Conservation (phyloP, 345 rosid species). For the Xanthoceras sorbifolium region DNA sequence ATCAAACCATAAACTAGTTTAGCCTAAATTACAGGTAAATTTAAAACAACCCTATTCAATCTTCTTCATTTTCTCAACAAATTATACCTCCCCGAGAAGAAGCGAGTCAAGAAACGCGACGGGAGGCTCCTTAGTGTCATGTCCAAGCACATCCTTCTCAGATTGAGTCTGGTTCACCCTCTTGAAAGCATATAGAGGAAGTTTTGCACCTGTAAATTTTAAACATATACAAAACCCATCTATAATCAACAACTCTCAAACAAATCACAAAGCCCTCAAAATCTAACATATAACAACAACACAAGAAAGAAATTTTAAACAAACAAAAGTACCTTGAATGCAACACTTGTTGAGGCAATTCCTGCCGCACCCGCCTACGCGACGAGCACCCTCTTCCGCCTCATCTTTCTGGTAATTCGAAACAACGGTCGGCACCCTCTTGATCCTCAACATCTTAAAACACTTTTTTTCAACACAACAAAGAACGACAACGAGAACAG, state of each 20-base stretch:
- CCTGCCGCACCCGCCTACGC: constrained; percentile 72
- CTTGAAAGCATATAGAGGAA: constrained; percentile 78
- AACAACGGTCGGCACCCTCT: constrained; percentile 85
- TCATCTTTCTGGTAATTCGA: constrained; percentile 87
- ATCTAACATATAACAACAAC: neutral
- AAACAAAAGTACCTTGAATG: constrained; percentile 61
- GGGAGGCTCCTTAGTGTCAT: constrained; percentile 42
- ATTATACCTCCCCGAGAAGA: constrained; percentile 77
- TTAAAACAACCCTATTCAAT: neutral
- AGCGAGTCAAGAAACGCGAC: constrained; percentile 75
- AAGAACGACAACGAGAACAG: constrained; percentile 9
- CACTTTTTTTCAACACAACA: constrained; percentile 17
- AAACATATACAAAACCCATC: constrained; percentile 1
- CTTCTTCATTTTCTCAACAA: constrained; percentile 5
- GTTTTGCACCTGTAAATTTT: constrained; percentile 62
- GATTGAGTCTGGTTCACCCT: constrained; percentile 32
- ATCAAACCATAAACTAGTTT: constrained; percentile 18
- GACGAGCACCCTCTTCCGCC: constrained; percentile 51
- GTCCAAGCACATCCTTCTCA: constrained; percentile 28
- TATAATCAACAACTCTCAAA: neutral
- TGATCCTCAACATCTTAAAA: constrained; percentile 68
- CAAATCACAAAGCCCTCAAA: neutral
- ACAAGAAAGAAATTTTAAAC: neutral
- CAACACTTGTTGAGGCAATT: constrained; percentile 78
- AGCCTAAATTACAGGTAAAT: neutral